Conservation (phyloP, 2,329 filamentous ascomycete genomes). For the Trichoderma sp. region DNA sequence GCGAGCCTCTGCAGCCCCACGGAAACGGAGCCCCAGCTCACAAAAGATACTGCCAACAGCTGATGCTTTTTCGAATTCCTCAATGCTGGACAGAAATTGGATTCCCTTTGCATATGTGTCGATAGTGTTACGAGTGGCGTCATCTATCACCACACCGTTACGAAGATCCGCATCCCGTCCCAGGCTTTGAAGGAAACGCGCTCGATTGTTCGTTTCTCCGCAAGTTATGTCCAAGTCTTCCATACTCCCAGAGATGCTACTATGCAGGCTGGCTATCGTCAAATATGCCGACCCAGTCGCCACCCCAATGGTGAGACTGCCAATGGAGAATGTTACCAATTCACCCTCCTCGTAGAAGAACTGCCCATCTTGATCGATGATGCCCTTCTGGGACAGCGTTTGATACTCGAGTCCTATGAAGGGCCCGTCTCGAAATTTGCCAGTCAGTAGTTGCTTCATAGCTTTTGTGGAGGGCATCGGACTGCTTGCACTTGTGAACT, state of each 20-base stretch:
- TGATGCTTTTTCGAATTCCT: background rate
- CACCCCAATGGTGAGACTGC: background rate
- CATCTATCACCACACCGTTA: background rate
- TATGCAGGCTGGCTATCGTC: background rate
- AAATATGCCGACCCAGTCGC: background rate
- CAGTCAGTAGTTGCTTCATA: background rate
- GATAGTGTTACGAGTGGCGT: background rate
- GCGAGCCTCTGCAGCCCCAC: background rate
- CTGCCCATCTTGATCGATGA: background rate
- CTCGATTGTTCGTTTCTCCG: background rate
- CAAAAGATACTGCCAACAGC: background rate
- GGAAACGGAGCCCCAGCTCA: background rate
- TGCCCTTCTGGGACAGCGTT: background rate
- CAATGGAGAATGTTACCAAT: background rate
- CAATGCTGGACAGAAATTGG: background rate
- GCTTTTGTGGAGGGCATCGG: background rate
- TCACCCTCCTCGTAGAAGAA: background rate
- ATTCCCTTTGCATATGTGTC: background rate
- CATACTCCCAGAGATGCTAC: background rate
- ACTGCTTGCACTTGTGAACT: background rate
- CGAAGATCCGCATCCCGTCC: background rate
- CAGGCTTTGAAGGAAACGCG: background rate
- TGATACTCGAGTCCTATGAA: background rate
- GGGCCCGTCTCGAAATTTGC: background rate
- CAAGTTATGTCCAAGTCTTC: background rate